Percentiles rank a stretch among this genome's conserved stretches.
Evolutionary conservation across 169 alveolate species (phyloP).

Genomic region (Cryptosporidium canis): DNA sequence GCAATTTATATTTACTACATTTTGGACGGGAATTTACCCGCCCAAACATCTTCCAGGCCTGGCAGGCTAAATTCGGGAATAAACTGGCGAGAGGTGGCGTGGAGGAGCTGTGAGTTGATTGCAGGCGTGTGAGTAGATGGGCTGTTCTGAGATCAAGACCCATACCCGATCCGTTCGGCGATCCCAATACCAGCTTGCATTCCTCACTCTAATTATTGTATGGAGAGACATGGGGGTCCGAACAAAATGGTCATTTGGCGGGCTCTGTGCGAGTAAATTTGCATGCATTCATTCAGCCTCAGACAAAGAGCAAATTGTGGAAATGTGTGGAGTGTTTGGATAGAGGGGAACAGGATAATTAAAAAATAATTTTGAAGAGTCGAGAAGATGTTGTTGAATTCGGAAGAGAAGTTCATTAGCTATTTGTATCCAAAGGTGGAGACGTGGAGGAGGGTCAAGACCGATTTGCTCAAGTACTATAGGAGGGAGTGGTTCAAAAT

Average conservation of each 20-base stretch:
- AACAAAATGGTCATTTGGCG: slow-evolving; percentile 25
- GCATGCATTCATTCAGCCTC: background rate
- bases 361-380: background rate
- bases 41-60: no score
- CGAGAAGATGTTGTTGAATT: background rate
- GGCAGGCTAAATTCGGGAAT: no score
- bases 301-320: background rate
- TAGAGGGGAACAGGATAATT: background rate
- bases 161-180: no score
- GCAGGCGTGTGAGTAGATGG: no score
- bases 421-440: slow-evolving; percentile 55
- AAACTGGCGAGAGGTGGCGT: no score
- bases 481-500: slow-evolving; percentile 47
- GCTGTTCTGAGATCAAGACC: no score
- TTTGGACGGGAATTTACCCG: no score
- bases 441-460: slow-evolving; percentile 31
- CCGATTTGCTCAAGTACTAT: slow-evolving; percentile 32
- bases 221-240: slow-evolving; percentile 4
- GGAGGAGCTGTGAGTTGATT: no score
- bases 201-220: background rate
- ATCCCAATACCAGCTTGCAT: no score
- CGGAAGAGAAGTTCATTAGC: slow-evolving; percentile 31
- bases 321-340: background rate
- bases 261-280: slow-evolving; percentile 6
- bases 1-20: no score